Base-by-base conservation (phyloP, 2,329 filamentous ascomycete genomes). In the Fusarium sp. region DNA sequence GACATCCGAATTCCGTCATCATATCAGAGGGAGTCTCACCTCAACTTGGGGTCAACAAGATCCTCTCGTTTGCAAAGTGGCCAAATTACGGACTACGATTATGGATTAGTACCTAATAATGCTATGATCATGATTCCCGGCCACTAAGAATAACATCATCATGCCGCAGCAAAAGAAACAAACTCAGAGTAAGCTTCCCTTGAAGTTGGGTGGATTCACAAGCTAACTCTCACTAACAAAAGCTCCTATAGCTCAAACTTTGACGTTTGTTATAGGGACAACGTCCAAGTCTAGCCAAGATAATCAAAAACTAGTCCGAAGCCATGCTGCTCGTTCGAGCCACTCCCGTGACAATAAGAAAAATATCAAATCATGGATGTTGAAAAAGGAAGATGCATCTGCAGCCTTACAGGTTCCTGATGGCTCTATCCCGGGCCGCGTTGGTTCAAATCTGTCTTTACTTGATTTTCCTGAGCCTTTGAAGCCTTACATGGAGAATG, bases 381-480 rank as follows among this genome's bases (percentile, higher is more conserved):
- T 60, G 6, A 50, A 63, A 11, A 32, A 53, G 20, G 19, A 20
- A 8, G 53, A 60, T 2, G 17, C 28, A 6, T 7, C 4, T 26
- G 9, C 38, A 11, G n/a, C 26, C 1, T 2, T 64, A 0, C 20
- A 50, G 9, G 40, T 60, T 6, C 40, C 47, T 4, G 49, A 61
- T 54, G 43, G 54, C 1, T 54, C 52, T 6, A 62, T 56, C 8
- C 69, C 69, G 5, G 17, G 23, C 1, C 67, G 57, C 5, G 57
- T 72, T 6, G 69, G 64, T 0, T 51, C 63, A 1, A 60, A 70
- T 9, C 17, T 72, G 2, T 70, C 69, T 10, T 38, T 70, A 4
- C 45, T 71, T 19, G 60, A 62, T n/a, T 70, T 71, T n/a, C 67
- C 69, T 2, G 69, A 72, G 14, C 45, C 50, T 2, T 30, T 71